These are phyloP conservation scores for Apiospora pterosperma DNA, from an alignment of 2,329 filamentous ascomycete species.

Conservation along the genomic window DNA sequence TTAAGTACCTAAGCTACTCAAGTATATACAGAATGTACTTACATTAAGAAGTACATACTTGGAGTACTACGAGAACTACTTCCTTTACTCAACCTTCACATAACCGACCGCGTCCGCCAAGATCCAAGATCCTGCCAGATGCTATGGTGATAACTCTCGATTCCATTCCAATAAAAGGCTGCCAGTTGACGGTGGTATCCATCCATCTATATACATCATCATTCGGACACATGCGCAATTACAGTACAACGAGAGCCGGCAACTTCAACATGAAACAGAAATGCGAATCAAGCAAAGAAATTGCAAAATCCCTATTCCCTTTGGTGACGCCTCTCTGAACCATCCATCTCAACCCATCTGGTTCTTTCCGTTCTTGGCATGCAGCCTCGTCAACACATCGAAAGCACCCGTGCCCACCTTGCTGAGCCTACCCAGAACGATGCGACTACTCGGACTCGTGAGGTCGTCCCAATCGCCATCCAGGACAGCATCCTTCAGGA, in stretches of 20 bases:
- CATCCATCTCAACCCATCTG: conserved; percentile 3
- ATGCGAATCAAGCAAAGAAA: neutral
- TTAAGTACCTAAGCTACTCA: no score
- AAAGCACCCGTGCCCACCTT: conserved; percentile 88
- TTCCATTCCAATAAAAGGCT: neutral
- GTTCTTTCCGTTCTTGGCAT: conserved; percentile 45
- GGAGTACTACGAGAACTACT: no score
- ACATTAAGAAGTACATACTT: no score
- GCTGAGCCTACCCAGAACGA: conserved; percentile 81
- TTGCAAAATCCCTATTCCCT: neutral
- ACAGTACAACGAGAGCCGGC: neutral
- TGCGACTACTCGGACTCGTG: conserved; percentile 77
- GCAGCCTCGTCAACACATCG: conserved; percentile 70
- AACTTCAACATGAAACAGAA: neutral
- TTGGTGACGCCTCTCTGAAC: neutral
- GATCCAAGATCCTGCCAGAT: no score
- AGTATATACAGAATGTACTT: no score
- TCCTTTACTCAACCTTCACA: no score
- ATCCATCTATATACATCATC: conserved; percentile 6
- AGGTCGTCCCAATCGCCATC: conserved; percentile 90
- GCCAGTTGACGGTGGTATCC: conserved; percentile 1
- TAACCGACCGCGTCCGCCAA: no score
- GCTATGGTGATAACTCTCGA: neutral
- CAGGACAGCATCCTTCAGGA: conserved; percentile 87
- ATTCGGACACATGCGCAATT: neutral